Evolutionary conservation across 129 eudicot genomes (phyloP), one percentile per base, ranked within the genome.

Genomic region (Escallonia herrerae): DNA sequence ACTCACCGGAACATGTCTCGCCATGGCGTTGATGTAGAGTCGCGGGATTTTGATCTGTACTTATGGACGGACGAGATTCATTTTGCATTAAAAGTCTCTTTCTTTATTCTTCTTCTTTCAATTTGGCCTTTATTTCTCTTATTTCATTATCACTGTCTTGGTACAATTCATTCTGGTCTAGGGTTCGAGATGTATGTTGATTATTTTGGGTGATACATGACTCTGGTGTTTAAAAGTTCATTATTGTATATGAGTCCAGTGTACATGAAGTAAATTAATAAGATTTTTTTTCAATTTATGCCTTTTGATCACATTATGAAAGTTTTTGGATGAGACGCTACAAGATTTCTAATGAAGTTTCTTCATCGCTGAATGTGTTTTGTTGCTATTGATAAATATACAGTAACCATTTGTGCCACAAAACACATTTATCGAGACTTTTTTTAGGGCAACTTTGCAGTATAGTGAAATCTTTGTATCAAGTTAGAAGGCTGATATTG

Each of bases 21-120:
- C 83, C 14, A 67, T 70, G 54, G 65, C 73, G 64, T 72, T 83
- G 69, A 75, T 83, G 82, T 83, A 80, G 72, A 66, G 63, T 52
- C 52, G 0, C 46, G 9, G 11, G 48, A n/a, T 9, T 66, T 66
- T 48, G 70, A 66, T 52, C 3, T 51, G 61, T 6, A 53, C 11
- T 39, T 66, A 63, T 15, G 55, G 54, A 65, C 46, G 59, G 69
- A 51, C 51, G 69, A 39, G 49, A 65, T 65, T 65, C 12, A 13
- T 65, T 51, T 43, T 5, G 9, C n/a, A 1, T 9, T 46, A 46
- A 5, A 5, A 5, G 50, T 46, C 6, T 46, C 7, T 0, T 5
- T 5, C 11, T 1, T 0, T 62, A 39, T 43, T 40, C 42, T 65
- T 52, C 70, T 5, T 65, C 40, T 55, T 33, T 38, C 22, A 4